phyloP scores from a whole-genome alignment of 768 basidiomycete species.

The Cystoderma amianthinum region DNA sequence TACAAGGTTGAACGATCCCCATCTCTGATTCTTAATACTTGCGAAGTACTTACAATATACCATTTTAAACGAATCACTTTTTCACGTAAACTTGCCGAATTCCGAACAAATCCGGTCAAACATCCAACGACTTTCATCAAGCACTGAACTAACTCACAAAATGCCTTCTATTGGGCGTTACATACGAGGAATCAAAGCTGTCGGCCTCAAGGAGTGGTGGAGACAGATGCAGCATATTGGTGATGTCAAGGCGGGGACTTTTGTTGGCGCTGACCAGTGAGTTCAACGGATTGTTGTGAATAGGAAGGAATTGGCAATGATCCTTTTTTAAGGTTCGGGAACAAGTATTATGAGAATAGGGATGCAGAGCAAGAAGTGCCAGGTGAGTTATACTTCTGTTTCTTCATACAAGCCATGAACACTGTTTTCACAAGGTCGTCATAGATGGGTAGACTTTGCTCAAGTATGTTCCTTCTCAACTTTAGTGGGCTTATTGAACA shows the following conservation, averaged over 20 bases:
- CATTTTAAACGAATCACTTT: too few species aligned
- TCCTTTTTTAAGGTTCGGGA: constrained; percentile 70
- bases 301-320: constrained; percentile 1
- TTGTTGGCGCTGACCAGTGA: constrained; percentile 77
- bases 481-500: not conserved
- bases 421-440: constrained; percentile 56
- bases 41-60: too few species aligned
- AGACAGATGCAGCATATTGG: constrained; percentile 89
- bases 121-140: constrained; percentile 11
- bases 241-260: constrained; percentile 82
- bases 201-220: constrained; percentile 85
- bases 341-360: constrained; percentile 90
- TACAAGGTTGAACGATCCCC: too few species aligned
- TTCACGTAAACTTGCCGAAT: too few species aligned
- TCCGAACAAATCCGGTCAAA: constrained; percentile 26
- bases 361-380: constrained; percentile 85
- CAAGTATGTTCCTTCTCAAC: constrained; percentile 44
- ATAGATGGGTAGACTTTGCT: constrained; percentile 93
- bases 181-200: constrained; percentile 66
- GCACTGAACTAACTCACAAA: constrained; percentile 7
- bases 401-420: not conserved
- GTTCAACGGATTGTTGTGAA: constrained; percentile 27
- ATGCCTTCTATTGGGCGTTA: constrained; percentile 77
- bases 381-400: constrained; percentile 43
- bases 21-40: too few species aligned